Evolutionary conservation across 1,284 basidiomycete genomes (phyloP).

Genomic region (Mycena sp.): DNA sequence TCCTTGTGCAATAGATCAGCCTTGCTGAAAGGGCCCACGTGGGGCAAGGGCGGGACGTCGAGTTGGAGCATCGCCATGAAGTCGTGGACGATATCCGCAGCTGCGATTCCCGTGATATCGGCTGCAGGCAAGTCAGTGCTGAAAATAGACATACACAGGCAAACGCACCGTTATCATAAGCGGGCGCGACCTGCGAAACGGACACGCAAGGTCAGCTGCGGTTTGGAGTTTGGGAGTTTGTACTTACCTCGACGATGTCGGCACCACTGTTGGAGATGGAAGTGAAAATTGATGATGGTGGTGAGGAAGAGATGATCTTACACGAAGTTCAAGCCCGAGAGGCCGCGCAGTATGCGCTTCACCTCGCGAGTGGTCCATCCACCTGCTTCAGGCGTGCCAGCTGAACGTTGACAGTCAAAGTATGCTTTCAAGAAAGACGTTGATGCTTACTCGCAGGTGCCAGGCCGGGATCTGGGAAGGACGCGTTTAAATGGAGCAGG

Average conservation of each 20-base stretch:
- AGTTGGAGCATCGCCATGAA: slow-evolving; percentile 63
- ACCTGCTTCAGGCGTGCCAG: slow-evolving; percentile 66
- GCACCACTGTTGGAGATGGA: slow-evolving; percentile 47
- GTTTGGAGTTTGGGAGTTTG: neutral
- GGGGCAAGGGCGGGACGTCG: slow-evolving; percentile 36
- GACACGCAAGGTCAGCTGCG: neutral
- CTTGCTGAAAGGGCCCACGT: slow-evolving; percentile 30
- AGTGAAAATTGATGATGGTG: neutral
- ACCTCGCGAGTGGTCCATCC: slow-evolving; percentile 66
- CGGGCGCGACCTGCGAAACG: slow-evolving; percentile 45
- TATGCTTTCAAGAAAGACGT: neutral
- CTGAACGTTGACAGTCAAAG: slow-evolving; percentile 31
- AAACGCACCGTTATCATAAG: slow-evolving; percentile 32
- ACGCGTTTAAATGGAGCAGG: neutral
- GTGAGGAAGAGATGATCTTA: neutral
- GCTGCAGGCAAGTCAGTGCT: slow-evolving; percentile 52
- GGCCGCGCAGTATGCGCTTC: slow-evolving; percentile 62
- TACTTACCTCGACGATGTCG: slow-evolving; percentile 59
- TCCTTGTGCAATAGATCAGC: slow-evolving; percentile 19
- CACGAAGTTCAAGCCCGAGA: slow-evolving; percentile 63
- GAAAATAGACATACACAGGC: slow-evolving; percentile 32
- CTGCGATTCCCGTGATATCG: slow-evolving; percentile 68
- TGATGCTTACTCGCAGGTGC: slow-evolving; percentile 36
- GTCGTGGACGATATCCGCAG: slow-evolving; percentile 71
- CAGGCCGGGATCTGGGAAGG: slow-evolving; percentile 32